Evolutionary conservation across 192 early-diverging fungal species (phyloP), one percentile per base, ranked within the genome.

Genomic region (Radiomyces spectabilis): DNA sequence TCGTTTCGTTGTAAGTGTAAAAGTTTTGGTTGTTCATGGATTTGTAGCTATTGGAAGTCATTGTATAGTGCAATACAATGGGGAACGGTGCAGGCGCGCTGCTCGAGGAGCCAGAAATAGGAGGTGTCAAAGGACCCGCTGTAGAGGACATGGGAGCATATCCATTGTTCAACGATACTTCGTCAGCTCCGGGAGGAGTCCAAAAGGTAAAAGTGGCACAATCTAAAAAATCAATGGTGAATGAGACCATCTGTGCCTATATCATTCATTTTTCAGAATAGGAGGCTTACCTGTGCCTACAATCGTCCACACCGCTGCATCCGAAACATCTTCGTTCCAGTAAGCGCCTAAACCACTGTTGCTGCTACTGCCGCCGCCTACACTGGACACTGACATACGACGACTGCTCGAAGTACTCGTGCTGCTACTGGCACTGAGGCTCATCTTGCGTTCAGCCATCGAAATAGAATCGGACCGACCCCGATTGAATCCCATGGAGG

Each of bases 281-380:
- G 57, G 53, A 35, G 15, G 32, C 69, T 43, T 57, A 82, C 77
- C 87, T 0, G 88, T 89, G 27, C 92, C 88, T 6, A 95, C 89
- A 63, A 95, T 85, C 5, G 93, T 95, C 93, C 93, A 95, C 15
- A 95, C 86, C 1, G 91, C 88, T 16, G 76, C 75, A 73, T 95
- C 92, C n/a, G 82, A 85, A 3, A 91, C 86, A 66, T 89, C 86
- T 49, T 92, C 89, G 18, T 75, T 74, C 83, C 83, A 85, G 39
- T 80, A 68, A 8, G 85, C 54, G 13, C 70, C 69, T 46, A 37
- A 59, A 19, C 19, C 42, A 12, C 45, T 62, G 32, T 62, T 76
- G 6, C 74, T 65, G 9, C 33, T 69, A 18, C 46, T 16, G 13
- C 1, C 5, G 1, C 1, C 25, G 18, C 31, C 40, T 38, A 27